Evolutionary conservation across 176 grass and related monocot genomes (phyloP), one percentile per base, ranked within the genome.

Genomic region (Eragrostis curvula): DNA sequence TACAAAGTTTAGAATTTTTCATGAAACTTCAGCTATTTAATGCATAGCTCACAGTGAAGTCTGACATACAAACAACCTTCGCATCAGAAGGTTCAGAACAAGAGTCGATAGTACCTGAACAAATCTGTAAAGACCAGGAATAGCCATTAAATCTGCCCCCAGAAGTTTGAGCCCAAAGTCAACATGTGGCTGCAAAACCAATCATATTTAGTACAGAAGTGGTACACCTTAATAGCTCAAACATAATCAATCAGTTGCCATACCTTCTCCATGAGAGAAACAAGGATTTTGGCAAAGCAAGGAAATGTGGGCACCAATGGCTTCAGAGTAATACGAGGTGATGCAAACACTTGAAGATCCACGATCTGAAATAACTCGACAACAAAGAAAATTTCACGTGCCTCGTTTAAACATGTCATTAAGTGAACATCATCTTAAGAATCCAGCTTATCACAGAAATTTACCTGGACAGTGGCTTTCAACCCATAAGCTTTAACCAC

Each of bases 221-320:
- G 53, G 59, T 44, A n/a, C 28, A 65, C 3, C 12, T 63, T 8
- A 39, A 21, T 60, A 32, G 80, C 32, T 74, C 69, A 75, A 85
- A 66, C 56, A 28, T 1, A 42, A 80, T 16, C 52, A 66, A 23
- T 62, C 29, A 71, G 44, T 81, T 66, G 23, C 7, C 68, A 63
- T 39, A 99, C 96, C 93, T 96, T 99, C 56, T 96, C 90, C 93
- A 96, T 96, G 46, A 99, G 96, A 77, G 93, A 95, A 40, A 99
- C 89, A 41, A 78, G 7, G 18, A 99, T 96, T 71, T 91, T 93
- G 62, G 91, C 88, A 60, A 99, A 99, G 85, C 96, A 99, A 83
- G 96, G 96, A 86, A 99, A 99, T 20, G 74, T 84, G 44, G 93
- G 59, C 18, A 99, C 93, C 84, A 99, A 88, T 48, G 96, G 93